Evolutionary conservation across 495 filamentous ascomycete genomes (phyloP).

Genomic region (Penicillium goetzii): DNA sequence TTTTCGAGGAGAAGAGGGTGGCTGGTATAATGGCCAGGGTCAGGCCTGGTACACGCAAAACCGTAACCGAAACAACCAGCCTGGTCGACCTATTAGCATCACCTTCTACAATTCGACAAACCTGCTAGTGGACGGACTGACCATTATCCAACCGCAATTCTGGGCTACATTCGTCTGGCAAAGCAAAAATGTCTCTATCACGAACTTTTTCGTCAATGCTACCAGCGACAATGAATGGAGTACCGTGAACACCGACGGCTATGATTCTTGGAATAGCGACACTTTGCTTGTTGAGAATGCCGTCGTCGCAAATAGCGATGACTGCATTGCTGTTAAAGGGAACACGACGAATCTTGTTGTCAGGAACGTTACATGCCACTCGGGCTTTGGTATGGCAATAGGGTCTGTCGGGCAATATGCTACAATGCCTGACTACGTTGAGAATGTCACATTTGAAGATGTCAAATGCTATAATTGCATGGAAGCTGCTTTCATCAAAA

Average conservation of each 20-base stretch:
- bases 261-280: conserved; percentile 40
- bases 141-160: conserved; percentile 50
- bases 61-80: conserved; percentile 42
- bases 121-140: conserved; percentile 35
- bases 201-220: conserved; percentile 50
- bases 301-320: conserved; percentile 41
- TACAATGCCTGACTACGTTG: conserved; percentile 32
- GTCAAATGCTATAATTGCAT: conserved; percentile 41
- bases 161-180: conserved; percentile 48
- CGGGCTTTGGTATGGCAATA: conserved; percentile 39
- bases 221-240: conserved; percentile 37
- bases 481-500: conserved; percentile 61
- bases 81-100: conserved; percentile 48
- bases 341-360: conserved; percentile 47
- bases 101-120: conserved; percentile 44
- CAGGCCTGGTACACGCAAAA: conserved; percentile 49
- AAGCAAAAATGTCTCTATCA: conserved; percentile 39
- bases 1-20: conserved; percentile 39
- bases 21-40: conserved; percentile 53
- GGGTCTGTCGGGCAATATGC: conserved; percentile 53
- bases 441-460: conserved; percentile 36
- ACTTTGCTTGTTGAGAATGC: conserved; percentile 37
- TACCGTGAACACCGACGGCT: conserved; percentile 47
- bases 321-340: conserved; percentile 41
- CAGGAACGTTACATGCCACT: conserved; percentile 38